phyloP scores from a whole-genome alignment of 73 alveolate species.

The Vitrella brassicaformis region DNA sequence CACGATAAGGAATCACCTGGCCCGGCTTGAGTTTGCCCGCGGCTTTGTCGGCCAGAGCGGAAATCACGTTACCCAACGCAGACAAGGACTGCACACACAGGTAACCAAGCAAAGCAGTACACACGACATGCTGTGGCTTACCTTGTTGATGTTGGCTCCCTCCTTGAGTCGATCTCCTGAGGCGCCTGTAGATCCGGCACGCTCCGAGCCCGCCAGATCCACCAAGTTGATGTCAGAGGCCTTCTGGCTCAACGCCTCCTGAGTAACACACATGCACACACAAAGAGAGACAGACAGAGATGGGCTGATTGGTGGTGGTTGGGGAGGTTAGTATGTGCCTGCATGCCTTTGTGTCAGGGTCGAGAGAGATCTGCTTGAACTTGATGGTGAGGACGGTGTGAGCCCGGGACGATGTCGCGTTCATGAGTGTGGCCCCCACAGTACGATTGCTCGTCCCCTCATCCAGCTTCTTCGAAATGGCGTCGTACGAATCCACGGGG shows the following conservation, averaged over 20 bases:
- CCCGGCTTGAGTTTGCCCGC: slow-evolving; percentile 44
- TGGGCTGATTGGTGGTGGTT: too few relatives aligned
- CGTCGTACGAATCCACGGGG: slow-evolving; percentile 85
- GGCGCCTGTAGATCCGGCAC: slow-evolving; percentile 77
- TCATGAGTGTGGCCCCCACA: slow-evolving; percentile 90
- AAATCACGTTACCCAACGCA: slow-evolving; percentile 40
- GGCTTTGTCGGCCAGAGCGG: slow-evolving; percentile 56
- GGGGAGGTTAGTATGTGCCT: too few relatives aligned
- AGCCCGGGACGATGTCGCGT: slow-evolving; percentile 59
- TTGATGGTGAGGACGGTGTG: slow-evolving; percentile 89
- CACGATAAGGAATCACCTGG: slow-evolving; percentile 61
- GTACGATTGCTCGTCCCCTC: slow-evolving; percentile 89
- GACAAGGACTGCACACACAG: too few relatives aligned
- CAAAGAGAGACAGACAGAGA: background rate
- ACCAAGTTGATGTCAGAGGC: slow-evolving; percentile 58
- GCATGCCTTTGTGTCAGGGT: too few relatives aligned
- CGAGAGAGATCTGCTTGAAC: slow-evolving; percentile 73
- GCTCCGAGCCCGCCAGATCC: slow-evolving; percentile 95
- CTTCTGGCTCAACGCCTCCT: background rate
- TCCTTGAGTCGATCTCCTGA: slow-evolving; percentile 74
- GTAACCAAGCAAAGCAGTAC: too few relatives aligned
- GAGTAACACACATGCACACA: background rate
- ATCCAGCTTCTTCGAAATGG: slow-evolving; percentile 75
- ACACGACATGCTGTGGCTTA: too few relatives aligned
- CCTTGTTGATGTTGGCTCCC: slow-evolving; percentile 81